Percentiles rank a stretch among this genome's conserved stretches.
Evolutionary conservation across 2,329 filamentous ascomycete genomes (phyloP).

Genomic region (Botrytis galanthina): DNA sequence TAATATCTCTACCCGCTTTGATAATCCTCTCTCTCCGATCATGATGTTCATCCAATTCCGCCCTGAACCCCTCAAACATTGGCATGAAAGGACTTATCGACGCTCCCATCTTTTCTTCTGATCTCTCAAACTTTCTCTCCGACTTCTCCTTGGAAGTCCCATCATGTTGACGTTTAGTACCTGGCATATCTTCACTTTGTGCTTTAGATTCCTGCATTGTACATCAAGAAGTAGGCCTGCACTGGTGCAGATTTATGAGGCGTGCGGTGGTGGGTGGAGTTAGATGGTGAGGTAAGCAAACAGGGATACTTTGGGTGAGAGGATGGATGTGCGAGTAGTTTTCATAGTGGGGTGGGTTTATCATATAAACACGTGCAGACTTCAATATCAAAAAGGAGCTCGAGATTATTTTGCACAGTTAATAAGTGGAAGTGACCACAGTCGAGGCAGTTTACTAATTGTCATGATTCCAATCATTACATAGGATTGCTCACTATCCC

Average conservation of each 20-base stretch:
- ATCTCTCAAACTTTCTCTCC: constrained; percentile 43
- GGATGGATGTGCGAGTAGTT: background rate
- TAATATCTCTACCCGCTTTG: constrained; percentile 90
- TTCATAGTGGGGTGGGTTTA: background rate
- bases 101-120: constrained; percentile 38
- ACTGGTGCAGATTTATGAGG: constrained; percentile 15
- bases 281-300: constrained; percentile 9
- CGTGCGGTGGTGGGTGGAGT: constrained; percentile 3
- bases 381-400: background rate
- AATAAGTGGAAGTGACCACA: background rate
- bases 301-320: background rate
- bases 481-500: background rate
- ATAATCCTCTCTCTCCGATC: constrained; percentile 87
- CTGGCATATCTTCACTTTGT: constrained; percentile 12
- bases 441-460: background rate
- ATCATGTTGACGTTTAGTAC: constrained; percentile 20
- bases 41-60: constrained; percentile 90
- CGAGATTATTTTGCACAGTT: too few relatives aligned
- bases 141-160: constrained; percentile 18
- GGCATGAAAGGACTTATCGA: constrained; percentile 51
- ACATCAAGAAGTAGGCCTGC: background rate
- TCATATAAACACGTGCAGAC: constrained; percentile 8
- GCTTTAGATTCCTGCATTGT: constrained; percentile 1
- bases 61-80: constrained; percentile 84
- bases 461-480: background rate